Percentiles rank a stretch among this genome's conserved stretches.
These are phyloP conservation scores for Medicago ruthenica DNA, from an alignment of 306 rosid genomes.

Conservation along the genomic window DNA sequence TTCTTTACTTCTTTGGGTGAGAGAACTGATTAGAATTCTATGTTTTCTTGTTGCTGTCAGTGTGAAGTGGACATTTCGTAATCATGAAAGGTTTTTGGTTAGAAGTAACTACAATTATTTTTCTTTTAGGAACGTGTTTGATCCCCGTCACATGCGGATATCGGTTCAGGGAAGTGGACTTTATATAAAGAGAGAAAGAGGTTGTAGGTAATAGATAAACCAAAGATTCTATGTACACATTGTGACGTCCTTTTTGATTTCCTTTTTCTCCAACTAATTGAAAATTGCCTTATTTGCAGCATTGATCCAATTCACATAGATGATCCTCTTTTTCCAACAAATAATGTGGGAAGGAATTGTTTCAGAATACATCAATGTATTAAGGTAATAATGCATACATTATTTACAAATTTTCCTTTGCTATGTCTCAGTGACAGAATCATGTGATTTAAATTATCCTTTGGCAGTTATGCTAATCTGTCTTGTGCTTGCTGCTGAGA, in stretches of 20 bases:
- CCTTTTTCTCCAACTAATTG: conserved; percentile 28
- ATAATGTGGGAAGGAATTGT: conserved; percentile 97
- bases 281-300: conserved; percentile 55
- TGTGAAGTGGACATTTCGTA: conserved; percentile 30
- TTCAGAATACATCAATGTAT: conserved; percentile 96
- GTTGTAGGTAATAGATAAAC: conserved; percentile 74
- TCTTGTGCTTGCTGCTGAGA: neutral
- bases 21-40: conserved; percentile 42
- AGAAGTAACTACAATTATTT: conserved; percentile 24
- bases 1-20: conserved; percentile 95
- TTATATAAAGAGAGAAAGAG: conserved; percentile 93
- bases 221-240: conserved; percentile 24
- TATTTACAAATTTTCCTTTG: neutral
- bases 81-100: neutral
- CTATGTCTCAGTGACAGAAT: conserved; percentile 13
- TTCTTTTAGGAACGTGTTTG: conserved; percentile 82
- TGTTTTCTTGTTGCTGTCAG: conserved; percentile 37
- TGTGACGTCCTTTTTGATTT: conserved; percentile 25
- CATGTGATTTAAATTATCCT: neutral
- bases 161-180: conserved; percentile 98
- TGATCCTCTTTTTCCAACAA: conserved; percentile 90
- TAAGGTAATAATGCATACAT: conserved; percentile 62
- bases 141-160: conserved; percentile 95
- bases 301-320: conserved; percentile 96
- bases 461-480: neutral